phyloP scores from a whole-genome alignment of 176 grass and related monocot genomes.

The Eleusine coracana region DNA sequence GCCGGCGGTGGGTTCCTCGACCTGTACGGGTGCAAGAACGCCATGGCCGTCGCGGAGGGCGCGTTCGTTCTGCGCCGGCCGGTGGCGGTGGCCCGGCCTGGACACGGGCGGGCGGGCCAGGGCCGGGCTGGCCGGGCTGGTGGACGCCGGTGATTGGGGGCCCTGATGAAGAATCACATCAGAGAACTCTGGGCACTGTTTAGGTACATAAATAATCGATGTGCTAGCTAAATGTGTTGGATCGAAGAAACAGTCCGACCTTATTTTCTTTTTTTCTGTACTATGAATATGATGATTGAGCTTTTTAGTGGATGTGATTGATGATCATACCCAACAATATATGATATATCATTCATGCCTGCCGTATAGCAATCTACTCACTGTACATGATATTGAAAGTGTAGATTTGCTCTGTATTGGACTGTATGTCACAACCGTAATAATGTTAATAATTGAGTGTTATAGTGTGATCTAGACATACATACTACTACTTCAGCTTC shows the following conservation, averaged over 20 bases:
- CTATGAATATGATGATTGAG: neutral
- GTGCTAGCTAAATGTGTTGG: conserved; percentile 23
- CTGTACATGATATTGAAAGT: no score
- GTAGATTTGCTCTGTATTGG: no score
- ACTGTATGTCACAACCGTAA: no score
- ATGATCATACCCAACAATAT: neutral
- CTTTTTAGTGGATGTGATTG: conserved; percentile 15
- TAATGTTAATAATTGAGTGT: no score
- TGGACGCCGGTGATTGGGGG: conserved; percentile 17
- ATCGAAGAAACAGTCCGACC: conserved; percentile 34
- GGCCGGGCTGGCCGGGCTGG: conserved; percentile 39
- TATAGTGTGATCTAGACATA: no score
- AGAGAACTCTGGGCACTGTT: neutral
- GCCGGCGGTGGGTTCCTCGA: conserved; percentile 50
- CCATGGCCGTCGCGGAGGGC: conserved; percentile 58
- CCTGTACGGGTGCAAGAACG: conserved; percentile 71
- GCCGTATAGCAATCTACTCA: neutral
- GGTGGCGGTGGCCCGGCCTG: conserved; percentile 18
- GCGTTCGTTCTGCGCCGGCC: conserved; percentile 61
- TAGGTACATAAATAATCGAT: conserved; percentile 67
- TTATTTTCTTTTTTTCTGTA: neutral
- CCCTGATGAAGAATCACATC: neutral
- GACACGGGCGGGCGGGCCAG: conserved; percentile 1
- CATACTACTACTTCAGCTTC: no score
- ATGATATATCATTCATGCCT: neutral